Evolutionary conservation across 176 grass and related monocot genomes (phyloP).

Genomic region (Eragrostis curvula): DNA sequence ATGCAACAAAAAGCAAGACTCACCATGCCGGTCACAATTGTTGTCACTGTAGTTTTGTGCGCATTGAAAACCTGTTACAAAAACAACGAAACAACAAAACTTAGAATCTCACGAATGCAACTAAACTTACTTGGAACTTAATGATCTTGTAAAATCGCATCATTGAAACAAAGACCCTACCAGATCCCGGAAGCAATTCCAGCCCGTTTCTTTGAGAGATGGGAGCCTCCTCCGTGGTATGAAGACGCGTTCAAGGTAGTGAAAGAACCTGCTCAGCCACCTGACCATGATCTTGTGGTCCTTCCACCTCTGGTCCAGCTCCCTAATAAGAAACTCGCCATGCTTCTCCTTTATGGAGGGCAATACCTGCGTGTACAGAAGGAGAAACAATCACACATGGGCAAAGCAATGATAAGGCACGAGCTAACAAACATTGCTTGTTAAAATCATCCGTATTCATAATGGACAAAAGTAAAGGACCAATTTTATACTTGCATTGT

Average conservation of each 20-base stretch:
- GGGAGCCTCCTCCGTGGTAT: slow-evolving; percentile 13
- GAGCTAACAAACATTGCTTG: too few species aligned
- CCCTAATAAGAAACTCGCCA: slow-evolving; percentile 55
- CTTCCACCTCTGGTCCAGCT: slow-evolving; percentile 54
- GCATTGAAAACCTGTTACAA: slow-evolving; percentile 25
- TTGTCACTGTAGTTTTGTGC: slow-evolving; percentile 16
- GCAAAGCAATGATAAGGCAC: not conserved
- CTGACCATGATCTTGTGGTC: slow-evolving; percentile 69
- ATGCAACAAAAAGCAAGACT: not conserved
- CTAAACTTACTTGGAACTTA: not conserved
- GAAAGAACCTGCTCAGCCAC: slow-evolving; percentile 61
- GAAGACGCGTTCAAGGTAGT: slow-evolving; percentile 59
- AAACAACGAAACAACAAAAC: not conserved
- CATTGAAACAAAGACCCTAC: slow-evolving; percentile 21
- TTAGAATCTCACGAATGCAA: not conserved
- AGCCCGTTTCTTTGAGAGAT: slow-evolving; percentile 42
- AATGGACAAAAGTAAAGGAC: too few species aligned
- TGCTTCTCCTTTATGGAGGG: slow-evolving; percentile 59
- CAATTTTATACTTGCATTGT: too few species aligned
- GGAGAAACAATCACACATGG: not conserved
- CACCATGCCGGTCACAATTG: slow-evolving; percentile 25
- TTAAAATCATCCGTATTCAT: too few species aligned
- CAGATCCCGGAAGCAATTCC: slow-evolving; percentile 38
- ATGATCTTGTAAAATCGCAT: not conserved
- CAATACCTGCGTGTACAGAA: slow-evolving; percentile 39